Base-by-base conservation (phyloP, 805 yeast species). In the Komagataella pastoris region DNA sequence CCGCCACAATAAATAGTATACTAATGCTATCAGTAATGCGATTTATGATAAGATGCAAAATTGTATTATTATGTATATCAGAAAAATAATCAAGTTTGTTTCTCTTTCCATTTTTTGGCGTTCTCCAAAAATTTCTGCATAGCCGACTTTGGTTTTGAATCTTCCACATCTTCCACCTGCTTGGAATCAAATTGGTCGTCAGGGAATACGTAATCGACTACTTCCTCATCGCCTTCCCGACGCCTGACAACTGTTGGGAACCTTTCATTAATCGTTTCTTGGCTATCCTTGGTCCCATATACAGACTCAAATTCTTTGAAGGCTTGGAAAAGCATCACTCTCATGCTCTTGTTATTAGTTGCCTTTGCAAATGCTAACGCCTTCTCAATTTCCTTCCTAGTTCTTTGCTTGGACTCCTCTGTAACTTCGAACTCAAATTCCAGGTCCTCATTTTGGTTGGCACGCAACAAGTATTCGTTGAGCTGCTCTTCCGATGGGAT, bases 141-240 rank as follows among this genome's bases (percentile, higher is more conserved):
- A 14, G 46, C 17, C 24, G 48, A 30, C 36, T 24, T 45, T 14
- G 23, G 24, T 24, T 47, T 47, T 17, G 24, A 23, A n/a, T 47
- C 49, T 23, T 57, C 56, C 30, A 51, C 49, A 24, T 57, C 52
- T 19, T 55, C 52, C 46, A 50, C 50, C n/a, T 52, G 17, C 47
- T 56, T 50, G 10, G 47, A 19, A 17, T 53, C 61, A 36, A 56
- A 56, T 48, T 68, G 73, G 56, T 81, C 86, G 47, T 83, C 86
- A 1, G 90, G 87, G 58, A 85, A 88, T 3, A 76, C 65, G 62
- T 80, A 84, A 52, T 80, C 89, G 50, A 71, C 59, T 56, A 71
- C 72, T 57, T 81, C 88, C 54, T 76, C 74, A 52, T 75, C 76
- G 2, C 71, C 60, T 2, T 78, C 82, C 21, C 74, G 65, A 57